Conservation (phyloP, 371 early-diverging fungal genomes). For the Nematocida sp. region DNA sequence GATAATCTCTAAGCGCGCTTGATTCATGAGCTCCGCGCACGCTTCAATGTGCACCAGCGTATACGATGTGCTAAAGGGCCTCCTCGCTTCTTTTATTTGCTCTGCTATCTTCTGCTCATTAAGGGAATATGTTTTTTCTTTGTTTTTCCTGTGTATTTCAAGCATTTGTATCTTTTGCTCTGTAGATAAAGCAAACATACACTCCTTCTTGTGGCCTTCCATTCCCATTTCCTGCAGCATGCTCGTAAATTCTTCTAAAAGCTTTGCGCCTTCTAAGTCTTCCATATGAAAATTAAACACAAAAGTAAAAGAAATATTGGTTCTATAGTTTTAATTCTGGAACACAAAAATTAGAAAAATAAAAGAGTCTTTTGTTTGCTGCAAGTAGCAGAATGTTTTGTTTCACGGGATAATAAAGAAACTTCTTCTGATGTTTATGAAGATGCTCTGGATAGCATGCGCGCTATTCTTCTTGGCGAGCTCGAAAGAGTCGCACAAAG, state of each 20-base stretch:
- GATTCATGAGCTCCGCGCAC: constrained; percentile 4
- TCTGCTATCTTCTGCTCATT: neutral
- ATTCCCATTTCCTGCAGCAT: constrained; percentile 17
- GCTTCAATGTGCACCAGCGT: constrained; percentile 22
- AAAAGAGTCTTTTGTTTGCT: neutral
- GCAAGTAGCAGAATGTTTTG: constrained; percentile 36
- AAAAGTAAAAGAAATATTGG: neutral
- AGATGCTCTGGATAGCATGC: too few relatives aligned
- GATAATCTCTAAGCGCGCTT: neutral
- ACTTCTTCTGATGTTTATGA: too few relatives aligned
- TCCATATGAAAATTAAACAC: constrained; percentile 41
- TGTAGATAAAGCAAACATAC: neutral
- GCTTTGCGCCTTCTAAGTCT: neutral
- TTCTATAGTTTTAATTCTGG: neutral
- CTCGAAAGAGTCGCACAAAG: too few relatives aligned
- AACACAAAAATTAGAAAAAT: neutral
- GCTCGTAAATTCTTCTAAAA: constrained; percentile 16
- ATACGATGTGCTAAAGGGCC: constrained; percentile 23
- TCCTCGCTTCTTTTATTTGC: neutral
- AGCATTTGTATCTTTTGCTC: constrained; percentile 35
- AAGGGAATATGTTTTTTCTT: neutral
- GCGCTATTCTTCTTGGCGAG: too few relatives aligned
- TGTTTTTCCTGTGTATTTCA: constrained; percentile 10
- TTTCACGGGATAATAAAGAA: too few relatives aligned
- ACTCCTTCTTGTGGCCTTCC: constrained; percentile 14